Conservation (phyloP, 495 filamentous ascomycete genomes). For the Hypoxylon fuscum region DNA sequence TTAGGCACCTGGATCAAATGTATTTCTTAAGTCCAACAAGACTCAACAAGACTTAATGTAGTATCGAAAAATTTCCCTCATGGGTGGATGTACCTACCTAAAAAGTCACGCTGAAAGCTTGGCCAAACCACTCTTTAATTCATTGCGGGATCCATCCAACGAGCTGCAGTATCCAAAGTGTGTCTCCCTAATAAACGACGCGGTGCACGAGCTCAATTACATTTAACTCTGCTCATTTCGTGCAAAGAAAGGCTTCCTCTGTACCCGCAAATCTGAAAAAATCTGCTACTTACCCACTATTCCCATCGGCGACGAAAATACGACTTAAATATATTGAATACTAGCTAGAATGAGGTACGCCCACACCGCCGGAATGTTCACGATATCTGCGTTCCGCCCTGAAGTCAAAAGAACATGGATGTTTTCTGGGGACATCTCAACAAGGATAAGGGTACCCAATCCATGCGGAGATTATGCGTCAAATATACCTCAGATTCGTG, state of each 20-base stretch:
- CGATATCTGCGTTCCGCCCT: conserved; percentile 5
- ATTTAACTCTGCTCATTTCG: conserved; percentile 4
- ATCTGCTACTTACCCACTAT: too few relatives aligned
- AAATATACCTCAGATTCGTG: conserved; percentile 37
- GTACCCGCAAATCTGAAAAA: conserved; percentile 11
- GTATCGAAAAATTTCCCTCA: too few relatives aligned
- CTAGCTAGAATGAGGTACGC: conserved; percentile 5
- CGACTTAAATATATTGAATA: conserved; percentile 9
- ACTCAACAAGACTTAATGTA: too few relatives aligned
- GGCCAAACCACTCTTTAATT: background rate
- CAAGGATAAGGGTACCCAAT: conserved; percentile 15
- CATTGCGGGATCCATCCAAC: background rate
- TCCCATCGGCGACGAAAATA: too few relatives aligned
- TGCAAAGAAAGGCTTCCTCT: background rate
- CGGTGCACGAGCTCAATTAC: background rate
- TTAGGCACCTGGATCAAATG: too few relatives aligned
- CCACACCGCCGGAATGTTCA: conserved; percentile 33
- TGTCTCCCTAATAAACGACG: background rate
- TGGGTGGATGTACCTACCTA: conserved; percentile 17
- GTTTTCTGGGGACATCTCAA: conserved; percentile 20
- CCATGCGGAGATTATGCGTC: conserved; percentile 35
- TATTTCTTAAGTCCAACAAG: too few relatives aligned
- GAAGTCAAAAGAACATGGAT: conserved; percentile 5
- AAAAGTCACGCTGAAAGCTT: conserved; percentile 8
- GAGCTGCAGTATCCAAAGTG: background rate